phyloP scores from a whole-genome alignment of 495 filamentous ascomycete genomes.

The Evernia prunastri region DNA sequence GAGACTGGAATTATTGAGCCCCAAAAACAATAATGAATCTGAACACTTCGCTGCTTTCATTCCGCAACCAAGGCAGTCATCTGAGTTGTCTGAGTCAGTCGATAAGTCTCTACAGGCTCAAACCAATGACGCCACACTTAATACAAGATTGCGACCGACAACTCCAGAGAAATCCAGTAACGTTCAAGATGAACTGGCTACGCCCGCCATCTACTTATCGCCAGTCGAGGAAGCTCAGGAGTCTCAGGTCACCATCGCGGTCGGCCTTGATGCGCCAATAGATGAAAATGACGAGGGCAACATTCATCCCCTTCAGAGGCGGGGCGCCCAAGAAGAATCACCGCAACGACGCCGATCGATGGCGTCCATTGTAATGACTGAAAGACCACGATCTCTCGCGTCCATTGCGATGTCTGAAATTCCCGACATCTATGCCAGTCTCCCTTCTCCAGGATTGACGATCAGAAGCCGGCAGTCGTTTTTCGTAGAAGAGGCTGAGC shows the following conservation, averaged over 20 bases:
- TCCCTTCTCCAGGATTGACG: constrained; percentile 18
- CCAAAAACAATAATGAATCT: constrained; percentile 21
- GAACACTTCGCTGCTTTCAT: constrained; percentile 1
- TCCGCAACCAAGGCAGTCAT: constrained; percentile 4
- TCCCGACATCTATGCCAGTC: constrained; percentile 20
- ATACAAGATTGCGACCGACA: not conserved
- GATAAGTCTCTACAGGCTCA: constrained; percentile 19
- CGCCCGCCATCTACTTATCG: constrained; percentile 22
- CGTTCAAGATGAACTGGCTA: not conserved
- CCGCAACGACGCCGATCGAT: constrained; percentile 5
- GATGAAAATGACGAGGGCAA: constrained; percentile 9
- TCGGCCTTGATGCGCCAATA: constrained; percentile 10
- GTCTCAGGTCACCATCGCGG: constrained; percentile 28
- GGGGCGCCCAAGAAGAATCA: constrained; percentile 17
- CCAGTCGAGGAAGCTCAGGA: constrained; percentile 34
- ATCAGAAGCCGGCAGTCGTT: constrained; percentile 15
- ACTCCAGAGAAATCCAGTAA: not conserved
- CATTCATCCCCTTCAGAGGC: constrained; percentile 20
- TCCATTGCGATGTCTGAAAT: constrained; percentile 30
- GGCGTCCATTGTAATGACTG: constrained; percentile 4
- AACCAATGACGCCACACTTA: constrained; percentile 6
- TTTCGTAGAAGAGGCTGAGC: constrained; percentile 26
- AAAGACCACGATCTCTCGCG: constrained; percentile 35
- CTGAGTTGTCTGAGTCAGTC: constrained; percentile 5
- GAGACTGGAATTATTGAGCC: constrained; percentile 25